Conservation (phyloP, 805 yeast genomes). For the Candida taoyuanica region DNA sequence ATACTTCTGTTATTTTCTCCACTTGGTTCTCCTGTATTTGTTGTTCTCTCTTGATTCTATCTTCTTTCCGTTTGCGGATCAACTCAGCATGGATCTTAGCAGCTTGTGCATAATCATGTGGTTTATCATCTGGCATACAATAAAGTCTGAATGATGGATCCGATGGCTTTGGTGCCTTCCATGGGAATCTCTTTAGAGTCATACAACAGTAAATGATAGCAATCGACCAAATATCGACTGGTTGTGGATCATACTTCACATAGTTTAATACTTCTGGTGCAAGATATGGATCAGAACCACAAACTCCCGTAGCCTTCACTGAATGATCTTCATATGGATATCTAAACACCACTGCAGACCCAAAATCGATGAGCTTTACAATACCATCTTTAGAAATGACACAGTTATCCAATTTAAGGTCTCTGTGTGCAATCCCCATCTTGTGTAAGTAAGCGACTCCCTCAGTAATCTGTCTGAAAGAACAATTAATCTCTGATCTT, state of each 20-base stretch:
- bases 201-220: constrained; percentile 84
- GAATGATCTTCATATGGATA: constrained; percentile 64
- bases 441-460: constrained; percentile 74
- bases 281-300: constrained; percentile 82
- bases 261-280: constrained; percentile 72
- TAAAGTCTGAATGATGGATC: constrained; percentile 70
- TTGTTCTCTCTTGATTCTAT: constrained; percentile 26
- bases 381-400: constrained; percentile 72
- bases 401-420: constrained; percentile 78
- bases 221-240: constrained; percentile 79
- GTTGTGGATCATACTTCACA: constrained; percentile 60
- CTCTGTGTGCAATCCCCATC: constrained; percentile 79
- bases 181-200: constrained; percentile 80
- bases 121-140: constrained; percentile 62
- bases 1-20: constrained; percentile 14
- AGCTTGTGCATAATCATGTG: constrained; percentile 70
- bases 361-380: constrained; percentile 75
- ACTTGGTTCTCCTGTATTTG: constrained; percentile 3
- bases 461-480: constrained; percentile 65
- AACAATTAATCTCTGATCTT: constrained; percentile 77
- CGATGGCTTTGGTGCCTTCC: constrained; percentile 72
- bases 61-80: constrained; percentile 53
- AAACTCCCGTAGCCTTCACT: constrained; percentile 67
- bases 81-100: constrained; percentile 68
- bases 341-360: constrained; percentile 76